Percentiles rank a stretch among this genome's conserved stretches.
These are phyloP conservation scores for Sideroxylon spinosum DNA, from an alignment of 179 eudicot genomes.

Conservation along the genomic window DNA sequence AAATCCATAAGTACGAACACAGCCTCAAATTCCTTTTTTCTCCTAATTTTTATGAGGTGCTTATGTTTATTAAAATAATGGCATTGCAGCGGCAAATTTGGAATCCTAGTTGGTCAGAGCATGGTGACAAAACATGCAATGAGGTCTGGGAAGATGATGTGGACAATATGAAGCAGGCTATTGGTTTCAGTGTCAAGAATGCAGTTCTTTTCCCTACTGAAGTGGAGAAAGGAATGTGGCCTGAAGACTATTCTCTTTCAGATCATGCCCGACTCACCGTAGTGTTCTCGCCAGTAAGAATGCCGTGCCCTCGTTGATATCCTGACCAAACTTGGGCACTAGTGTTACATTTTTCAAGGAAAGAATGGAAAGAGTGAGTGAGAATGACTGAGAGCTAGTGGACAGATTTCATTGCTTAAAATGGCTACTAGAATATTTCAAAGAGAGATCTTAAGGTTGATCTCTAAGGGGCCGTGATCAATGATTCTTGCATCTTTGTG, in stretches of 20 bases:
- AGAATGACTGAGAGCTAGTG: not conserved
- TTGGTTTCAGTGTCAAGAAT: constrained; percentile 86
- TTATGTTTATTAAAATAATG: constrained; percentile 10
- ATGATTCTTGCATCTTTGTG: not conserved
- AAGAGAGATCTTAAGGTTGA: not conserved
- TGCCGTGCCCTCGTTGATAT: constrained; percentile 70
- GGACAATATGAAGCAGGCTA: constrained; percentile 36
- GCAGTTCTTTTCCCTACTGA: constrained; percentile 93
- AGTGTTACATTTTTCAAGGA: not conserved
- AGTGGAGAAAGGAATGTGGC: constrained; percentile 99
- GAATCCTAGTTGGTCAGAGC: constrained; percentile 52
- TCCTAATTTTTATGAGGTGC: not conserved
- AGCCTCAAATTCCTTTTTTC: no score
- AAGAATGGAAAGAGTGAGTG: not conserved
- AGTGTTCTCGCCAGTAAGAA: constrained; percentile 82
- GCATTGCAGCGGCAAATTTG: constrained; percentile 72
- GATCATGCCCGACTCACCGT: constrained; percentile 98
- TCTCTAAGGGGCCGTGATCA: not conserved
- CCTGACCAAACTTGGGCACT: constrained; percentile 20
- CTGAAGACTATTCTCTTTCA: constrained; percentile 93
- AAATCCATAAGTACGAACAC: no score
- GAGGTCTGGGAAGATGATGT: constrained; percentile 32
- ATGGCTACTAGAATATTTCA: not conserved
- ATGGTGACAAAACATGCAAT: constrained; percentile 27
- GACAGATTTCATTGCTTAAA: not conserved